Evolutionary conservation across 805 yeast genomes (phyloP).

Genomic region (Torulaspora quercuum): DNA sequence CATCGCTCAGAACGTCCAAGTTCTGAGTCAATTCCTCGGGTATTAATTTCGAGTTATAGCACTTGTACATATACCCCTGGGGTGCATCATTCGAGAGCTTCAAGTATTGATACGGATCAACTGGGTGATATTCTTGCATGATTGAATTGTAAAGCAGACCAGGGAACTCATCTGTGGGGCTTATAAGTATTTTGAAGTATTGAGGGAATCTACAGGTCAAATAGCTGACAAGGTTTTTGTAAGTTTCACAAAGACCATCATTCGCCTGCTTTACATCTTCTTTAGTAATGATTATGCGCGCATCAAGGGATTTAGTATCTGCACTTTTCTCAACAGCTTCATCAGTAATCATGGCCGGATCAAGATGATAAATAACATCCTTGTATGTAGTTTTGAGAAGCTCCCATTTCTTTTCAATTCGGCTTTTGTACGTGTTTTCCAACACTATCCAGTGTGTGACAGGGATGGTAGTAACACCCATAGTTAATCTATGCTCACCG

Average conservation of each 20-base stretch:
- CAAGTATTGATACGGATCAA: slow-evolving; percentile 21
- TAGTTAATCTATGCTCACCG: slow-evolving; percentile 56
- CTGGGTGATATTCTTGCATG: slow-evolving; percentile 41
- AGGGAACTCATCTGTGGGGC: slow-evolving; percentile 22
- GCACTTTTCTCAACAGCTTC: not conserved
- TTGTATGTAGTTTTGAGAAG: slow-evolving; percentile 17
- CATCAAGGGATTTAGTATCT: slow-evolving; percentile 23
- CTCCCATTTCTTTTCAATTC: slow-evolving; percentile 41
- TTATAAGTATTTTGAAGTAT: slow-evolving; percentile 39
- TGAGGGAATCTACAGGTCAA: slow-evolving; percentile 51
- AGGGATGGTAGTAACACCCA: slow-evolving; percentile 52
- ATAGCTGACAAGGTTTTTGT: slow-evolving; percentile 42
- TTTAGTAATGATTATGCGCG: slow-evolving; percentile 26
- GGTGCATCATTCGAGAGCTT: slow-evolving; percentile 11
- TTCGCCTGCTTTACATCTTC: slow-evolving; percentile 23
- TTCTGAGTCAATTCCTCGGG: slow-evolving; percentile 14
- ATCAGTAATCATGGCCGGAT: slow-evolving; percentile 22
- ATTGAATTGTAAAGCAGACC: slow-evolving; percentile 39
- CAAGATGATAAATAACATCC: slow-evolving; percentile 21
- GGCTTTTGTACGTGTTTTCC: slow-evolving; percentile 54
- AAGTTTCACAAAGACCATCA: slow-evolving; percentile 48
- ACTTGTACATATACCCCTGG: slow-evolving; percentile 13
- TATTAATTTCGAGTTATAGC: slow-evolving; percentile 16
- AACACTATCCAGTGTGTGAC: slow-evolving; percentile 57
- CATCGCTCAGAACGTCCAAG: slow-evolving; percentile 8